Percentiles rank a stretch among this genome's conserved stretches.
Evolutionary conservation across 768 basidiomycete genomes (phyloP).

Genomic region (Cubamyces sp.): DNA sequence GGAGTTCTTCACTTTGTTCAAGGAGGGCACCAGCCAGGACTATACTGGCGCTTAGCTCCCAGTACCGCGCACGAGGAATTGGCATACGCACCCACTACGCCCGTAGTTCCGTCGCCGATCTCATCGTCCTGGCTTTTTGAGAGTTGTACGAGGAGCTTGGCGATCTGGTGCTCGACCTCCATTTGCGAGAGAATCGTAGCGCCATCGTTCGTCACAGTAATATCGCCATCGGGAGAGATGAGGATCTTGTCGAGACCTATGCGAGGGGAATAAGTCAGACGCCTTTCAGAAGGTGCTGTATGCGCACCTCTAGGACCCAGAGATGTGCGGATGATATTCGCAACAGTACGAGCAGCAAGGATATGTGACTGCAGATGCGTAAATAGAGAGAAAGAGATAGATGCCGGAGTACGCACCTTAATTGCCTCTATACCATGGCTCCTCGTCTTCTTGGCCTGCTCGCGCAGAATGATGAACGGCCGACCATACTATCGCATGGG

Average conservation of each 20-base stretch:
- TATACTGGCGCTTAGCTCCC: conserved; percentile 33
- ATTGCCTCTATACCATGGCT: conserved; percentile 94
- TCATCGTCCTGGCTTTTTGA: conserved; percentile 99
- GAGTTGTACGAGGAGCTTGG: conserved; percentile 94
- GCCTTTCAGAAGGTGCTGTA: not conserved
- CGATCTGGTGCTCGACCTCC: conserved; percentile 99
- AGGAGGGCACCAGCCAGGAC: conserved; percentile 97
- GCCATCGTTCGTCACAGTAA: conserved; percentile 99
- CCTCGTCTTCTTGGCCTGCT: conserved; percentile 91
- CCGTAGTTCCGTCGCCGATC: conserved; percentile 98
- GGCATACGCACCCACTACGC: conserved; percentile 86
- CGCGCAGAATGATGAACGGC: conserved; percentile 96
- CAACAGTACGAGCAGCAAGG: conserved; percentile 90
- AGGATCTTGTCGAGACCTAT: conserved; percentile 93
- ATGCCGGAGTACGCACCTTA: conserved; percentile 60
- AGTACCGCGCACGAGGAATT: not conserved
- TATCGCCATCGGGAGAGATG: conserved; percentile 96
- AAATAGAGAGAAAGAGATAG: conserved; percentile 16
- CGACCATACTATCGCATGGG: conserved; percentile 71
- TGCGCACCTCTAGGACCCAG: conserved; percentile 89
- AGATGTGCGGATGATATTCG: conserved; percentile 94
- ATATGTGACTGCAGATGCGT: conserved; percentile 75
- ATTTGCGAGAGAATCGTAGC: conserved; percentile 98
- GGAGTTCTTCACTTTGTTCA: conserved; percentile 91
- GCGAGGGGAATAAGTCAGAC: not conserved